phyloP scores from a whole-genome alignment of 345 rosid species.

The Aegle marmelos region DNA sequence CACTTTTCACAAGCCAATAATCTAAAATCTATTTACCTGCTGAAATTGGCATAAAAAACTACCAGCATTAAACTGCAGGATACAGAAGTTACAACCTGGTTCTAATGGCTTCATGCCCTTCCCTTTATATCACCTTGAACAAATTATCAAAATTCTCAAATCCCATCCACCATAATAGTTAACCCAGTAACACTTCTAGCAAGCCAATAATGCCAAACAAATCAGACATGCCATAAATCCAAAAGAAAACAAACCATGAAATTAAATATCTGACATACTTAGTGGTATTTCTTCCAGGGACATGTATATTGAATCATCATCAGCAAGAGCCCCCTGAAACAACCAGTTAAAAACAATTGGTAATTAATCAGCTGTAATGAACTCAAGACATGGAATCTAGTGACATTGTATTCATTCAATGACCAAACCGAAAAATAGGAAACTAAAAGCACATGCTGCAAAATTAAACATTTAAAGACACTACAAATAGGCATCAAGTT shows the following conservation, averaged over 20 bases:
- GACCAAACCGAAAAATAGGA: background rate
- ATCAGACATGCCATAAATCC: constrained; percentile 23
- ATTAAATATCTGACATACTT: constrained; percentile 49
- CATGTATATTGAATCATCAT: constrained; percentile 94
- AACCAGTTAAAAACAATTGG: constrained; percentile 9
- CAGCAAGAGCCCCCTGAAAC: constrained; percentile 66
- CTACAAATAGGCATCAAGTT: background rate
- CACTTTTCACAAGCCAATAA: background rate
- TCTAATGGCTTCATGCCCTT: background rate
- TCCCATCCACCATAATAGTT: background rate
- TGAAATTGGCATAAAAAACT: background rate
- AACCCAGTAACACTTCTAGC: background rate
- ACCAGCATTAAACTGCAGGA: background rate
- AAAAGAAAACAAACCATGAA: constrained; percentile 26
- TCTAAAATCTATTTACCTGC: background rate
- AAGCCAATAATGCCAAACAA: constrained; percentile 8
- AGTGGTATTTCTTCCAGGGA: constrained; percentile 96
- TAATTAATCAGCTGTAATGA: constrained; percentile 9
- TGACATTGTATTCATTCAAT: background rate
- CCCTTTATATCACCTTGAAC: background rate
- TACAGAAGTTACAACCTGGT: background rate
- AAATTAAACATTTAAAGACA: background rate
- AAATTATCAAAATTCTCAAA: background rate
- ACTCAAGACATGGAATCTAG: constrained; percentile 11
- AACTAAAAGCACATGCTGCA: background rate